Base-by-base conservation (phyloP, 768 basidiomycete genomes). In the Agrocybe pediades region DNA sequence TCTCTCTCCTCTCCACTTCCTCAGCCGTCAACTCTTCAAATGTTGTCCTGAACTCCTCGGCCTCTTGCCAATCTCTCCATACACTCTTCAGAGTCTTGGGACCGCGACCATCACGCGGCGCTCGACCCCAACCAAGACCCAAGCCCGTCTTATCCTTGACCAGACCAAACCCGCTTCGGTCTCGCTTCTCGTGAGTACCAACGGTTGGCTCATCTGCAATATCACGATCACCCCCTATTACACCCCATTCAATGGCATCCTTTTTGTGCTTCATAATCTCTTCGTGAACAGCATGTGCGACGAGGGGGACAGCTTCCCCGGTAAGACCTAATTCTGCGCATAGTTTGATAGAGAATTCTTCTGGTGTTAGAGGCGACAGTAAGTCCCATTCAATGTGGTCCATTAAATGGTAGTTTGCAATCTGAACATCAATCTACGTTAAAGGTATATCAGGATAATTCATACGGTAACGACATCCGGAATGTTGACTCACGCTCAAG, bases 371-470 rank as follows among this genome's bases (percentile, higher is more conserved):
- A 3, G 89, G 82, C 3, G 95, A 96, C 42, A 91, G 83, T n/a
- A 98, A 81, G 70, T 99, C 96, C 96, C 96, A 99, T 71, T 99
- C 97, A 60, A 99, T 94, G 65, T 95, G 91, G 72, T 99, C 97
- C 52, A 90, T 77, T 1, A 99, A 79, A 68, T 96, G 93, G 66
- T 94, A 80, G 43, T 88, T 90, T 20, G 88, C 92, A 65, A 99
- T 89, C 69, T 99, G 97, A 21, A 98, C 93, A 72, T 99, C 97
- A 66, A 99, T 92, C 93, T 97, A 69, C n/a, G 56, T 36, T 2
- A 17, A 19, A 20, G 43, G 54, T 11, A 50, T 42, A 46, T 41
- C 7, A 46, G 21, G 42, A 44, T 40, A 45, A 47, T 17, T 26
- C 27, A 5, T 25, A 45, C 8, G 43, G 33, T 19, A 46, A 39